Base-by-base conservation (phyloP, 129 eudicot genomes). In the Cynara cardunculus region DNA sequence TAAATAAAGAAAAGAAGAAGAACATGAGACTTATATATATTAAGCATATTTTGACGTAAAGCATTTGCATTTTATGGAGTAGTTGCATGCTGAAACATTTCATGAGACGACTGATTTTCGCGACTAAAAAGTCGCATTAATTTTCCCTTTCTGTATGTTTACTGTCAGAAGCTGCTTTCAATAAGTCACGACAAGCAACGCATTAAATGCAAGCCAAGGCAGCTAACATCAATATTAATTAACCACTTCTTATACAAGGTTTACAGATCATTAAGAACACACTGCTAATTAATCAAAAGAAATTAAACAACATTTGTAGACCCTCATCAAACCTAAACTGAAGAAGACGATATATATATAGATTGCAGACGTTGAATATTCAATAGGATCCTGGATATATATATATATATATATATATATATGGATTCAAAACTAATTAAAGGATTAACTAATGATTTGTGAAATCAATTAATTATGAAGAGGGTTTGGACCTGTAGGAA, bases 401-500 rank as follows among this genome's bases (percentile, higher is more conserved):
- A n/a, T n/a, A n/a, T n/a, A n/a, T n/a, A n/a, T n/a, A n/a, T n/a
- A n/a, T n/a, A n/a, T n/a, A n/a, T n/a, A n/a, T n/a, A n/a, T 28
- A 28, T 28, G 31, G 31, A 28, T 28, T 3, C 1, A 39, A 39
- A 39, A 39, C 46, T 39, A 39, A 39, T 7, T 39, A 39, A 12
- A 35, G n/a, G n/a, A 13, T 4, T 53, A 19, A 53, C 12, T 31
- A 31, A 31, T 31, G 56, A 67, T 46, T 37, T 11, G 64, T 77
- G 67, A 65, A 11, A 10, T 12, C 14, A 25, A 13, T 0, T 88
- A 92, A 72, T 92, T 92, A 74, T 92, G 97, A 80, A 92, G 97
- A 85, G 97, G 97, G 71, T 92, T 92, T 13, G 97, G 93, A 65
- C 97, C 97, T 34, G 97, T 90, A 59, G 83, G 91, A 79, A 88